Percentiles rank a stretch among this genome's conserved stretches.
Evolutionary conservation across 257 asterid species (phyloP).

Genomic region (Capsicum baccatum): DNA sequence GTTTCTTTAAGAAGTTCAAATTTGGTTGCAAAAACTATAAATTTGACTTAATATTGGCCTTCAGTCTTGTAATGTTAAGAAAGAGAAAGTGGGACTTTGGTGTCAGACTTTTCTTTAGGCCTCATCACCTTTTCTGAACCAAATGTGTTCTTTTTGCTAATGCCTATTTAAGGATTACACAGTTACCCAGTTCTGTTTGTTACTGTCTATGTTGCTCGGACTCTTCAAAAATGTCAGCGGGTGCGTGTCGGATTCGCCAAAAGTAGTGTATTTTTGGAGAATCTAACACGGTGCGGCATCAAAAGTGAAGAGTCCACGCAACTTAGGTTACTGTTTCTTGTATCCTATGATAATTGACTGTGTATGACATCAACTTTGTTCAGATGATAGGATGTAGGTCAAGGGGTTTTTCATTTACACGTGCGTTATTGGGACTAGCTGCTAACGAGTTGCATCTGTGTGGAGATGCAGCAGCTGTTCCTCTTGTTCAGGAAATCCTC

Average conservation of each 20-base stretch:
- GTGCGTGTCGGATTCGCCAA: too few relatives aligned
- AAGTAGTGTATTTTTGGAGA: too few relatives aligned
- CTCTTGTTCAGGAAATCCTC: constrained; percentile 80
- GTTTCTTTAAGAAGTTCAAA: constrained; percentile 3
- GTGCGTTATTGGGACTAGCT: constrained; percentile 90
- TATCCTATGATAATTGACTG: not conserved
- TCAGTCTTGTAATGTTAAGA: not conserved
- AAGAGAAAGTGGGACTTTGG: not conserved
- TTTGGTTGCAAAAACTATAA: constrained; percentile 5
- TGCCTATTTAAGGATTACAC: not conserved
- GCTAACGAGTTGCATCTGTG: constrained; percentile 94
- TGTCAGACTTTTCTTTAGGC: constrained; percentile 11
- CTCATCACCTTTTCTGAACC: not conserved
- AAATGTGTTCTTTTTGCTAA: constrained; percentile 6
- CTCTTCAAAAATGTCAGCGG: too few relatives aligned
- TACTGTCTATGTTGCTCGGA: not conserved
- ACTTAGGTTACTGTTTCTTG: not conserved
- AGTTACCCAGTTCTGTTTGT: not conserved
- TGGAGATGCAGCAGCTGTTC: constrained; percentile 96
- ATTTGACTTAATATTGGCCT: not conserved
- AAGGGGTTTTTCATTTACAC: constrained; percentile 92
- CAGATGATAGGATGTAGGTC: constrained; percentile 88
- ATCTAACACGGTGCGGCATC: too few relatives aligned
- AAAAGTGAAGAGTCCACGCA: too few relatives aligned
- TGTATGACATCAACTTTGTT: constrained; percentile 26